Conservation (phyloP, 805 yeast species). For the Metschnikowia gelsemii region DNA sequence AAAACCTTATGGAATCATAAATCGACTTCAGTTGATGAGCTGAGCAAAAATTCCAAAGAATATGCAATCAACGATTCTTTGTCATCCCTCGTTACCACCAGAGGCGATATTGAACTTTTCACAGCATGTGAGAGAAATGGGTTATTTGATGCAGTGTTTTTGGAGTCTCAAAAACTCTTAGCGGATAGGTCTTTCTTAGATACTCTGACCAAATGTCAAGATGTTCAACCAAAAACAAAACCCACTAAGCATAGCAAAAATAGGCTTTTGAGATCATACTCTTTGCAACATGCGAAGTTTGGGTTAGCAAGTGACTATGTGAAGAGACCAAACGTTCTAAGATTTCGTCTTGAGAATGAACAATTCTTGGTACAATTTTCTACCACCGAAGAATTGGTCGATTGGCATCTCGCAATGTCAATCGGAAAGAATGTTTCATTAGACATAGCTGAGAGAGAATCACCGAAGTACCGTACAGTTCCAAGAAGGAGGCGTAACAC, state of each 20-base stretch:
- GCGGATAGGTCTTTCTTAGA: not conserved
- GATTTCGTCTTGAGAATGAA: conserved; percentile 80
- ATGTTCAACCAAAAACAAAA: not conserved
- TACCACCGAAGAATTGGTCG: conserved; percentile 62
- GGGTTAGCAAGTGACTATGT: conserved; percentile 87
- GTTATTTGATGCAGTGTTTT: conserved; percentile 2
- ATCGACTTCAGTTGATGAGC: not conserved
- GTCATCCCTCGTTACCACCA: conserved; percentile 16
- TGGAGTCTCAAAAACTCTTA: not conserved
- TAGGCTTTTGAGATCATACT: conserved; percentile 56
- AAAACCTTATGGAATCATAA: conserved; percentile 4
- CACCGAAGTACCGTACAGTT: conserved; percentile 77
- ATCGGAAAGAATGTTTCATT: conserved; percentile 78
- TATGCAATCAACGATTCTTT: not conserved
- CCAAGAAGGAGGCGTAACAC: conserved; percentile 68
- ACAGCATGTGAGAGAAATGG: conserved; percentile 12
- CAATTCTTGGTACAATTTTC: conserved; percentile 72
- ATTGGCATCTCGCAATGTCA: conserved; percentile 72
- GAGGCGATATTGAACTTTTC: conserved; percentile 12
- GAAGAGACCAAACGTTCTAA: conserved; percentile 63
- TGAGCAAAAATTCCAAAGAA: not conserved
- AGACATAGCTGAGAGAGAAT: conserved; percentile 67
- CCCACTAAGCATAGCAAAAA: conserved; percentile 2
- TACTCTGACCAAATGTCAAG: not conserved
- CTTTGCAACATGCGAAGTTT: conserved; percentile 78